phyloP scores from a whole-genome alignment of 23 red algal genomes.

The Chondrus crispus region DNA sequence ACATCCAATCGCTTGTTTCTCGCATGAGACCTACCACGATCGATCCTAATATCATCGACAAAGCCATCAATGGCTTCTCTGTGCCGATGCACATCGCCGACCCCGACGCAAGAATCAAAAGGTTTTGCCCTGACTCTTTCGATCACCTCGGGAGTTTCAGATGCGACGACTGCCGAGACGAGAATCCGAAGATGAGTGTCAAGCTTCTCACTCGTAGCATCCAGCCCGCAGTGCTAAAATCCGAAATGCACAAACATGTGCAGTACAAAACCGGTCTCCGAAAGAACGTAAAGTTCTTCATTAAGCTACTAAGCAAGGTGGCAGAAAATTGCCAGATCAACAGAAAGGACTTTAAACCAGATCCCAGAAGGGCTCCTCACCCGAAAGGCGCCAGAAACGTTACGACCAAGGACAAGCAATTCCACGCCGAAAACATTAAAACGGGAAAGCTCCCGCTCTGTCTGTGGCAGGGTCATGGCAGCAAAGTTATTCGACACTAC shows the following conservation, averaged over 20 bases:
- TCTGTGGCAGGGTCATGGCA: not conserved
- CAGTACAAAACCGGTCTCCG: not conserved
- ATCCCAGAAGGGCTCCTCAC: not conserved
- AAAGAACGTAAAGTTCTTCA: not conserved
- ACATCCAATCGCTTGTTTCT: not conserved
- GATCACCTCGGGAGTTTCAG: constrained; percentile 16
- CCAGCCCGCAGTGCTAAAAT: not conserved
- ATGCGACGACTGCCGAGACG: not conserved
- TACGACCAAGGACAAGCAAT: not conserved
- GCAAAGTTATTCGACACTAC: not conserved
- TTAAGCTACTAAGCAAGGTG: no score
- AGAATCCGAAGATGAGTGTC: constrained; percentile 11
- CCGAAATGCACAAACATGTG: not conserved
- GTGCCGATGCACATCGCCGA: not conserved
- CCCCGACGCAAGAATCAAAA: constrained; percentile 3
- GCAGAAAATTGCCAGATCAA: no score
- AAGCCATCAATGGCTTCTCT: not conserved
- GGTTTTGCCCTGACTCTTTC: not conserved
- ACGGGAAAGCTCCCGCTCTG: not conserved
- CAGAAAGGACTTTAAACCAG: not conserved
- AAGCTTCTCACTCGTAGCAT: not conserved
- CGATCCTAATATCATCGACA: constrained; percentile 28
- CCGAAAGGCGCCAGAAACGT: not conserved
- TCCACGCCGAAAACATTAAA: no score
- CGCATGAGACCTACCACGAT: not conserved